A percentile compares a stretch with the other conserved stretches of the same genome.
These are phyloP conservation scores for Entophlyctis helioformis DNA, from an alignment of 192 early-diverging fungal species.

Conservation along the genomic window DNA sequence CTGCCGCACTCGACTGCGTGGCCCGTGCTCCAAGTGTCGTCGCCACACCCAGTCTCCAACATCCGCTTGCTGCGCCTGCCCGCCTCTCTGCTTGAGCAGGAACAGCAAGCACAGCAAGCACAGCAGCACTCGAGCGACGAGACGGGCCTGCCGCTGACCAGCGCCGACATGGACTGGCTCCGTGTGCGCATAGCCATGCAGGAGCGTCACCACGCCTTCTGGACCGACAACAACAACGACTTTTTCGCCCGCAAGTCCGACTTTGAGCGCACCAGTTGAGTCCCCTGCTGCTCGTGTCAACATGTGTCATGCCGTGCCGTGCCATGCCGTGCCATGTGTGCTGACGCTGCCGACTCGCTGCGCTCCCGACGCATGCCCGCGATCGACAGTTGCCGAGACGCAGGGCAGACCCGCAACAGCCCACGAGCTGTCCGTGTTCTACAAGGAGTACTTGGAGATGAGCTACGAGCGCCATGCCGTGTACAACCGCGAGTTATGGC, in stretches of 20 bases:
- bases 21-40: too few species aligned
- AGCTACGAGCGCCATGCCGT: constrained; percentile 10
- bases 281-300: too few species aligned
- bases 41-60: constrained; percentile 23
- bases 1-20: too few species aligned
- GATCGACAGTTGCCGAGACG: constrained; percentile 1
- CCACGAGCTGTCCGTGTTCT: constrained; percentile 17
- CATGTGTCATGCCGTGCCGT: too few species aligned
- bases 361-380: too few species aligned
- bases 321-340: too few species aligned
- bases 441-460: constrained; percentile 16
- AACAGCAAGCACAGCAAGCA: too few species aligned
- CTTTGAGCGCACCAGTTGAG: constrained; percentile 16
- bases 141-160: not conserved
- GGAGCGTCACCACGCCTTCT: constrained; percentile 22
- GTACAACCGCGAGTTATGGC: constrained; percentile 21
- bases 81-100: too few species aligned
- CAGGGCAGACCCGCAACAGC: constrained; percentile 7
- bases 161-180: constrained; percentile 4
- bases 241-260: constrained; percentile 11
- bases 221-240: constrained; percentile 21
- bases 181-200: constrained; percentile 6
- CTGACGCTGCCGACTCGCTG: too few species aligned
- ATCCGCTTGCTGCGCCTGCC: constrained; percentile 20
- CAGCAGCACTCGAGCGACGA: constrained; percentile 1